Base-by-base conservation (phyloP, 495 filamentous ascomycete species). In the Tuber magnatum region DNA sequence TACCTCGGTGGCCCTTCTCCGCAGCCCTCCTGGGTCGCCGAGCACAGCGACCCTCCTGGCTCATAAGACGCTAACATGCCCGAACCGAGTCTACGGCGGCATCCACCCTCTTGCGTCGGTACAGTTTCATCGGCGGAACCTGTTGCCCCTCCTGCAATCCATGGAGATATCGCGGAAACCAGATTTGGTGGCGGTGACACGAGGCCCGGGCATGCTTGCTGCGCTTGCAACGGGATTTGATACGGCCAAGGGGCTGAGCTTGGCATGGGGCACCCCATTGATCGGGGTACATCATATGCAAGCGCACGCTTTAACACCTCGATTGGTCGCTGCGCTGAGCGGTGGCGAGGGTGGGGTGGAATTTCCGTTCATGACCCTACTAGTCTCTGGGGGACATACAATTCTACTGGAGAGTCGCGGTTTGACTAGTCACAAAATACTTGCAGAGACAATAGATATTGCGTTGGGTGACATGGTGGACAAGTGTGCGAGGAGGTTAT, bases 271-370 rank as follows among this genome's bases (percentile, higher is more conserved):
- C 71, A 85, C 93, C 3, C 93, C 94, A 4, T 84, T 98, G 41
- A 82, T 97, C 3, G 95, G 89, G 0, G 92, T 97, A 0, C 90
- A 99, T 80, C 95, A 99, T 83, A 98, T 99, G 95, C 94, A 97
- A 82, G 95, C 94, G 22, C 95, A 99, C 83, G 89, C 94, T 4
- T 83, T 99, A 70, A 98, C 95, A 9, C 92, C 94, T 10, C 88
- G 92, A 4, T 88, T 99, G n/a, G 89, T 92, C 2, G 83, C 86
- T 16, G 91, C 91, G 4, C 83, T 97, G 46, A 46, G 24, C 51
- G 69, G 48, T 41, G 70, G 68, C 9, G 73, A 69, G 38, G 71
- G 40, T 41, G 38, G 38, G 6, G 83, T 88, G 12, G 72, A 82
- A 10, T 96, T 95, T 81, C 94, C 95, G 41, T 97, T 96, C 83